Conservation (phyloP, 2,329 filamentous ascomycete species). For the Cercospora sp. region DNA sequence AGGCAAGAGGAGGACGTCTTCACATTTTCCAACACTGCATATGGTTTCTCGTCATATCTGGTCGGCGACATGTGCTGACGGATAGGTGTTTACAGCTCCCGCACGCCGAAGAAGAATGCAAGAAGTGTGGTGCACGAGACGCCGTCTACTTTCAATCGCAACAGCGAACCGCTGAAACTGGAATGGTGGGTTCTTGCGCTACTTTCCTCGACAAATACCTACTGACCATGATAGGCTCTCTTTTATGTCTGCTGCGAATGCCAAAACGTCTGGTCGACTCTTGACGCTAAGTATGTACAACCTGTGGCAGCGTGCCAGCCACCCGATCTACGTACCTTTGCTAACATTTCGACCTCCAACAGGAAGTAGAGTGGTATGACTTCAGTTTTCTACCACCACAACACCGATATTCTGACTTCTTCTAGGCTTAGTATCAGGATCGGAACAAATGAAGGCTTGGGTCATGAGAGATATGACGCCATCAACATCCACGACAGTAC, state of each 20-base stretch:
- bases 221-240: constrained; percentile 43
- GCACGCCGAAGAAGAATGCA: constrained; percentile 70
- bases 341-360: not conserved
- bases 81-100: constrained; percentile 31
- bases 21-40: constrained; percentile 19
- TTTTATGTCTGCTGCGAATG: constrained; percentile 84
- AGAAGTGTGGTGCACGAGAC: constrained; percentile 79
- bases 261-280: constrained; percentile 72
- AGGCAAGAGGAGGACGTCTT: constrained; percentile 33
- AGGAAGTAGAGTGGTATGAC: constrained; percentile 26
- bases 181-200: constrained; percentile 73
- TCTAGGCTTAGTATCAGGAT: constrained; percentile 11
- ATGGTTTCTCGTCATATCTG: constrained; percentile 26
- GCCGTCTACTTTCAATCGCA: constrained; percentile 99
- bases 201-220: constrained; percentile 18
- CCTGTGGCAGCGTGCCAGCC: not conserved
- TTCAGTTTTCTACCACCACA: not conserved
- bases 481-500: not conserved
- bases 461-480: constrained; percentile 4
- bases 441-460: constrained; percentile 6
- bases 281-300: constrained; percentile 25
- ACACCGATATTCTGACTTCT: not conserved
- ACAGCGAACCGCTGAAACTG: constrained; percentile 92
- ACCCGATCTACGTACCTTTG: not conserved
- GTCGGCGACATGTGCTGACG: constrained; percentile 41